Conservation (phyloP, 2,329 filamentous ascomycete species). For the Dichotomopilus funicola region DNA sequence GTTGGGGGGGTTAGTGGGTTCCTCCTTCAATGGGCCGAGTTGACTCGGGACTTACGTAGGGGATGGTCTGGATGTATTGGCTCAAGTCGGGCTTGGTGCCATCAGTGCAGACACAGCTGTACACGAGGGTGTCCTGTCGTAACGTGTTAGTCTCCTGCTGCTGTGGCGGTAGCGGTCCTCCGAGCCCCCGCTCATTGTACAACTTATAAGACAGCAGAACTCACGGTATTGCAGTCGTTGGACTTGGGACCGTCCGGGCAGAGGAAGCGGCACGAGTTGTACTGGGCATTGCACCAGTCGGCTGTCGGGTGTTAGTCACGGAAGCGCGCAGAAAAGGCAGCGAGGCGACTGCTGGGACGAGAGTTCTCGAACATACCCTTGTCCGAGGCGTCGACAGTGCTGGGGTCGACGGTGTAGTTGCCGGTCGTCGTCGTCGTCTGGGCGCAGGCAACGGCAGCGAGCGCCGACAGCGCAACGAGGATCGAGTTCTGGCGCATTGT, state of each 20-base stretch:
- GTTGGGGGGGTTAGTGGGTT: constrained; percentile 14
- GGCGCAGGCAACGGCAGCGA: constrained; percentile 33
- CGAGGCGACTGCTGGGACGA: neutral
- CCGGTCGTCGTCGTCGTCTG: constrained; percentile 27
- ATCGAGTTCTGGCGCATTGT: constrained; percentile 38
- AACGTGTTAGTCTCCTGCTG: neutral
- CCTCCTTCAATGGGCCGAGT: neutral
- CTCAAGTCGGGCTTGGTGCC: constrained; percentile 44
- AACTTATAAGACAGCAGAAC: constrained; percentile 18
- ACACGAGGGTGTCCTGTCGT: constrained; percentile 38
- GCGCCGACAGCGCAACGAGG: constrained; percentile 39
- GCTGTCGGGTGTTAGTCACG: constrained; percentile 31
- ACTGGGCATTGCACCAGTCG: constrained; percentile 46
- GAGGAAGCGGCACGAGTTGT: constrained; percentile 43
- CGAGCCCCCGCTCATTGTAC: neutral
- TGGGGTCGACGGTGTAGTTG: constrained; percentile 42
- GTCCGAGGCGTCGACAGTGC: constrained; percentile 27
- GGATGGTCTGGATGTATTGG: constrained; percentile 48
- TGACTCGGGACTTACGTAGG: constrained; percentile 30
- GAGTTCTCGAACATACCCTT: constrained; percentile 33
- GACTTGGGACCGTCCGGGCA: constrained; percentile 34
- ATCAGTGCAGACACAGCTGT: constrained; percentile 45
- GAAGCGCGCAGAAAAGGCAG: neutral
- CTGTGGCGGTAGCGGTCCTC: no score
- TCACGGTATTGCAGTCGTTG: constrained; percentile 44